A percentile compares a stretch with the other conserved stretches of the same genome.
These are phyloP conservation scores for Mallotus nudiflorus DNA, from an alignment of 345 rosid genomes.

Conservation along the genomic window DNA sequence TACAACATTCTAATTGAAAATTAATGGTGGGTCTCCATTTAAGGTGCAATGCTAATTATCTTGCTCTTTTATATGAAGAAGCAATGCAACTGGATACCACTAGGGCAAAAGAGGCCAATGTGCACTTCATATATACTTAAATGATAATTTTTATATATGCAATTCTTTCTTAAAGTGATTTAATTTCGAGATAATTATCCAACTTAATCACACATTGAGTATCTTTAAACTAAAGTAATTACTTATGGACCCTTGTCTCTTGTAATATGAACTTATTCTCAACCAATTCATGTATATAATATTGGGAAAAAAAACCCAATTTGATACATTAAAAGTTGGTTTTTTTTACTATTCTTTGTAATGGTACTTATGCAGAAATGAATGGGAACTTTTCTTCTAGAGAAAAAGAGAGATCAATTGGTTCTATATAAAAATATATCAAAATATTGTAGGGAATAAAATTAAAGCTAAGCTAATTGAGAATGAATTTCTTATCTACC, in stretches of 20 bases:
- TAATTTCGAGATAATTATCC: constrained; percentile 6
- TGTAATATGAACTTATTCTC: constrained; percentile 40
- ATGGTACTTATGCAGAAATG: constrained; percentile 8
- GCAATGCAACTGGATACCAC: constrained; percentile 15
- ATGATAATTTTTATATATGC: constrained; percentile 10
- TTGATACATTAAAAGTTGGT: constrained; percentile 4
- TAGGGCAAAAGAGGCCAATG: constrained; percentile 4
- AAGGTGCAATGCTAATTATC: no score
- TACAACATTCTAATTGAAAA: no score
- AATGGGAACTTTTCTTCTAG: constrained; percentile 16
- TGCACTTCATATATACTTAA: constrained; percentile 8
- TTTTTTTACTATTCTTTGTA: not conserved
- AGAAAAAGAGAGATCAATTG: constrained; percentile 5
- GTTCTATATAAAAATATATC: no score
- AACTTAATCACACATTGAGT: constrained; percentile 9
- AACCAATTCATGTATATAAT: constrained; percentile 13
- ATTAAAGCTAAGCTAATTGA: constrained; percentile 26
- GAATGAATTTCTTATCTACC: constrained; percentile 23
- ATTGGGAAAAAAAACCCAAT: constrained; percentile 19
- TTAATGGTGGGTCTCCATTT: no score
- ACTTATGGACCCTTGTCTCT: constrained; percentile 12
- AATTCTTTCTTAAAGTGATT: constrained; percentile 18
- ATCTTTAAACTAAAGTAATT: constrained; percentile 25
- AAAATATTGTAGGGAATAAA: constrained; percentile 34
- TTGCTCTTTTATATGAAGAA: no score